phyloP scores from a whole-genome alignment of 305 asterid genomes.

The Euphrasia arctica region DNA sequence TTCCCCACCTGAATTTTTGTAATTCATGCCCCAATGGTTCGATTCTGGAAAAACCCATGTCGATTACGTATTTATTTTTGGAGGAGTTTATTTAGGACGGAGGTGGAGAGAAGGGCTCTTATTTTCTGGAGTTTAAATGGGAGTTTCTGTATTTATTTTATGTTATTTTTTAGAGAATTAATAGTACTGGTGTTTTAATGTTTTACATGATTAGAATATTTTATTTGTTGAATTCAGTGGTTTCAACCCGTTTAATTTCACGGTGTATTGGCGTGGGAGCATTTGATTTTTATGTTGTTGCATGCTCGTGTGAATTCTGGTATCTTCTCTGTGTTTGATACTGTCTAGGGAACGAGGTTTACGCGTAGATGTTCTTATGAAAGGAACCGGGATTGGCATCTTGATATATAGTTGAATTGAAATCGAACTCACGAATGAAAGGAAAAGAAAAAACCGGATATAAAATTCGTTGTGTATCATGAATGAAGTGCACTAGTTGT shows the following conservation, averaged over 20 bases:
- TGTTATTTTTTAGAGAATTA: too few relatives aligned
- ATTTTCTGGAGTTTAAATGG: conserved; percentile 17
- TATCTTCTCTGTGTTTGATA: neutral
- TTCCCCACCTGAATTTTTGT: neutral
- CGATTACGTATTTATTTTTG: conserved; percentile 21
- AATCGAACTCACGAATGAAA: conserved; percentile 16
- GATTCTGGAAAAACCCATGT: conserved; percentile 26
- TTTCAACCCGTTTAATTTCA: neutral
- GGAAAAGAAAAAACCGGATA: conserved; percentile 16
- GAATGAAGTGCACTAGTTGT: neutral
- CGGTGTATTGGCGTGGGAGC: conserved; percentile 6
- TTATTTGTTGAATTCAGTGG: conserved; percentile 16
- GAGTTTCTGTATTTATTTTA: conserved; percentile 1
- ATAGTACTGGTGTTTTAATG: neutral
- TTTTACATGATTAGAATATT: conserved; percentile 5
- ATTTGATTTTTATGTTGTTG: conserved; percentile 29
- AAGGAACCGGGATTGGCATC: neutral
- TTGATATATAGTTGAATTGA: neutral
- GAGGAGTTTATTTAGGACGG: conserved; percentile 4
- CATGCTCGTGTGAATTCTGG: conserved; percentile 22
- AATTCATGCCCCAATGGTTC: conserved; percentile 14
- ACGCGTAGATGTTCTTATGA: conserved; percentile 1
- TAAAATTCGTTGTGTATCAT: conserved; percentile 3
- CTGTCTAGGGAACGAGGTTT: conserved; percentile 8
- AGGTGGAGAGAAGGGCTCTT: conserved; percentile 10